Evolutionary conservation across 352 stramenopile genomes (phyloP), one percentile per base, ranked within the genome.

Genomic region (Globisporangium nodosum): DNA sequence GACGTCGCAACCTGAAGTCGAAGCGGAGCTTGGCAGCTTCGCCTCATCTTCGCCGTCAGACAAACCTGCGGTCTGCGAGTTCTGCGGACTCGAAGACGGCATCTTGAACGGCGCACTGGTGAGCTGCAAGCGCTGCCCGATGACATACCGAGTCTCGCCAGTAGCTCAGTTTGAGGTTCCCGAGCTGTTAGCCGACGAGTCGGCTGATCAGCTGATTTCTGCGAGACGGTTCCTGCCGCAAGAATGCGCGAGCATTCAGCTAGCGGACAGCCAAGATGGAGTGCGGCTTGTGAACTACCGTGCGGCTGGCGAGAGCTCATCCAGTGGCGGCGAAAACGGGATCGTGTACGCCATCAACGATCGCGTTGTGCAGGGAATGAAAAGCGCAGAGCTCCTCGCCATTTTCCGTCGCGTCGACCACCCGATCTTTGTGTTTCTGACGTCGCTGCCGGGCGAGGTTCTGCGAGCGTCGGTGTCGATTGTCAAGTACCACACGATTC

Each of bases 401-500:
- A 63, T 81, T 8, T 47, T 87, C n/a, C 69, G 64, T 9, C 62
- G 49, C 40, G 58, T 70, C 33, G 57, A 66, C 31, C 52, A 76
- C 15, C 74, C 75, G 15, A 52, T 78, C 13, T 63, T 71, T 13
- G 21, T 87, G 27, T 85, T 81, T 54, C 58, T 83, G 50, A 75
- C 69, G 3, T 66, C 64, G 9, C 55, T 87, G 2, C 75, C 79
- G 20, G 68, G 70, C 11, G 73, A 81, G 30, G 82, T 76, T 48
- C 52, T 90, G 18, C 68, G 71, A 21, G 74, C 82, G 0, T 87
- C 70, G 9, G 70, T 87, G 16, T 89, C 82, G 53, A 88, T 92
- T 60, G 68, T 89, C 7, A 81, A 76, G 52, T 77, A 64, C 45
- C 63, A 73, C 61, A 57, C 52, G 20, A 51, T 88, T 30, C 65